Conservation (phyloP, 208 protist genomes). For the Porcisia hertigi region DNA sequence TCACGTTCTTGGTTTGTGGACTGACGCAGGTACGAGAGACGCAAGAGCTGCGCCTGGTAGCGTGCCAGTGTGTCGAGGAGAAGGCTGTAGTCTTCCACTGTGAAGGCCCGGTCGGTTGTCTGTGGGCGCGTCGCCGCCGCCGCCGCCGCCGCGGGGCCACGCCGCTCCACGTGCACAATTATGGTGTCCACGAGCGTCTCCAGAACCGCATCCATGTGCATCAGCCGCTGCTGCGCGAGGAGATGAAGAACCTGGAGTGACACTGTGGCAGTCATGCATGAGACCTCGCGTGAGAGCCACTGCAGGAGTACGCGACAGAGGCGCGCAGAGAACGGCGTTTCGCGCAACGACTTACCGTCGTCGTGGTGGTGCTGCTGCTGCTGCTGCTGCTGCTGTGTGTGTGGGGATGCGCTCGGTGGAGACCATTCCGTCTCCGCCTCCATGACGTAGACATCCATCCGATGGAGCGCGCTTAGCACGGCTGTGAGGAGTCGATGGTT, state of each 20-base stretch:
- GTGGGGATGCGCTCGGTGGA: background rate
- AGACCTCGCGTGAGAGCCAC: constrained; percentile 43
- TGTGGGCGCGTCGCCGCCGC: background rate
- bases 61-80: constrained; percentile 63
- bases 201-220: constrained; percentile 46
- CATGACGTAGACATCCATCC: constrained; percentile 27
- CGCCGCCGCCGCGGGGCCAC: background rate
- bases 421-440: constrained; percentile 13
- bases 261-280: constrained; percentile 26
- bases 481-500: constrained; percentile 13
- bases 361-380: background rate
- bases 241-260: constrained; percentile 60
- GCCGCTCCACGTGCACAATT: constrained; percentile 18
- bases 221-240: constrained; percentile 53
- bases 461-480: constrained; percentile 3
- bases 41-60: constrained; percentile 32
- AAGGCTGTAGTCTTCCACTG: constrained; percentile 21
- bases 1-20: background rate
- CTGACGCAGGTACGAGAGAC: constrained; percentile 1
- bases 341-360: background rate
- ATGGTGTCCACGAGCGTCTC: constrained; percentile 72
- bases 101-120: background rate
- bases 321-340: constrained; percentile 16
- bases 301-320: constrained; percentile 35
- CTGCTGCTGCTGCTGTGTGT: background rate